Conservation (phyloP, 306 rosid genomes). For the Mimosa bimucronata region DNA sequence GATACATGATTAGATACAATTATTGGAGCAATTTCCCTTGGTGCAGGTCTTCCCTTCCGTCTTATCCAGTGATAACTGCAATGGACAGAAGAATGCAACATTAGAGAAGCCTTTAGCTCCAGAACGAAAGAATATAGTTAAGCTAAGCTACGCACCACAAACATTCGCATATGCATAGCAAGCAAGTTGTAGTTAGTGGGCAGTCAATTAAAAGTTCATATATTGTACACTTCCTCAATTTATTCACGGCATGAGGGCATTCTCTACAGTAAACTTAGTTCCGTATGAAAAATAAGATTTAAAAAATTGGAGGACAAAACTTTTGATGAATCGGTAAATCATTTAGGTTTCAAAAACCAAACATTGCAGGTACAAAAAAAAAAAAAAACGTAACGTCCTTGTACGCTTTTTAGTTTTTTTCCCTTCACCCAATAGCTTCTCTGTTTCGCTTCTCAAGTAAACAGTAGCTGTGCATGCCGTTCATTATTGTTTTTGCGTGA, state of each 20-base stretch:
- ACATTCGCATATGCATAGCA: background rate
- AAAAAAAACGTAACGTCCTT: background rate
- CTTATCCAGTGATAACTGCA: slow-evolving; percentile 97
- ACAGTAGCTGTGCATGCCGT: background rate
- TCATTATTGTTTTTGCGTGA: background rate
- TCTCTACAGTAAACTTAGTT: background rate
- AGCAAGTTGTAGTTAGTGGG: background rate
- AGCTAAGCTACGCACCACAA: background rate
- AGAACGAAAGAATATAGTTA: slow-evolving; percentile 23
- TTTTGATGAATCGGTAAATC: background rate
- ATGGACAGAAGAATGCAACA: slow-evolving; percentile 30
- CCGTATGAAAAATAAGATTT: background rate
- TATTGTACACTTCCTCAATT: background rate
- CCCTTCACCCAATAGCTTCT: slow-evolving; percentile 26
- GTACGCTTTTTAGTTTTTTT: background rate
- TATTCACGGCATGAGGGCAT: background rate
- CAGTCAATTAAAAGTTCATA: background rate
- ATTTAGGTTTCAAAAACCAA: background rate
- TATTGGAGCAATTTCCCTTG: slow-evolving; percentile 83
- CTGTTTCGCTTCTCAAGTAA: background rate
- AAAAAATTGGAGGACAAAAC: background rate
- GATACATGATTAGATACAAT: slow-evolving; percentile 95
- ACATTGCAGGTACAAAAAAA: background rate
- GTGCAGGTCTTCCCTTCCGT: slow-evolving; percentile 93
- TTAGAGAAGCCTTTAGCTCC: slow-evolving; percentile 6